Base-by-base conservation (phyloP, 2,329 filamentous ascomycete genomes). In the Aspergillus fischeri region DNA sequence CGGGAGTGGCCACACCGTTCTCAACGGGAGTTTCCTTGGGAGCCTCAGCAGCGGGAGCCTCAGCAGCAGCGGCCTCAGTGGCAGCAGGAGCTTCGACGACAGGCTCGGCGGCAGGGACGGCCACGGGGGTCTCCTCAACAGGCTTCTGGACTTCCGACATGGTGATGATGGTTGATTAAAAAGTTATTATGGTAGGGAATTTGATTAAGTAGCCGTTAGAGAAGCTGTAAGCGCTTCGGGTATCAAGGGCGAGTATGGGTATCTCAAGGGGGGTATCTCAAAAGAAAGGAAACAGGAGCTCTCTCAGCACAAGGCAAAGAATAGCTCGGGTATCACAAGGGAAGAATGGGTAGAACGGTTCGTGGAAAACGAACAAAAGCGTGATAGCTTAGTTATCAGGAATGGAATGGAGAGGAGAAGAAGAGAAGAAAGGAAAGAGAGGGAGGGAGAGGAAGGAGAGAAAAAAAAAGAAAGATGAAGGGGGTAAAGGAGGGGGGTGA, bases 121-220 rank as follows among this genome's bases (percentile, higher is more conserved):
- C 69, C 67, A 70, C 74, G 64, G 78, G 75, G 65, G 78, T 78
- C 78, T 85, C 83, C 75, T 86, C 86, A 68, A 83, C 80, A 73
- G 86, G 83, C 81, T 91, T 91, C 77, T 86, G 83, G 76, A 80
- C 81, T 72, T 91, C 88, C 79, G 89, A 86, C 88, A 91, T 91
- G 81, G 70, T 83, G 80, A 63, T 57, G 60, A 57, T 48, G 51
- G 55, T 49, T 60, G 58, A 64, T 64, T 62, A 64, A 20, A 58
- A 49, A 52, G 53, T 54, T 55, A 63, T 67, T 64, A 60, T 63
- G 60, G 41, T 55, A 60, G 55, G 53, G 28, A 58, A 60, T 62
- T 63, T 62, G 52, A 60, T 55, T 63, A 60, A 57, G 50, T 54
- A 41, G 48, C 59, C 32, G 48, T 35, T 56, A 52, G 59, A 32